These are phyloP conservation scores for Candida montana DNA, from an alignment of 805 yeast species.

Conservation along the genomic window DNA sequence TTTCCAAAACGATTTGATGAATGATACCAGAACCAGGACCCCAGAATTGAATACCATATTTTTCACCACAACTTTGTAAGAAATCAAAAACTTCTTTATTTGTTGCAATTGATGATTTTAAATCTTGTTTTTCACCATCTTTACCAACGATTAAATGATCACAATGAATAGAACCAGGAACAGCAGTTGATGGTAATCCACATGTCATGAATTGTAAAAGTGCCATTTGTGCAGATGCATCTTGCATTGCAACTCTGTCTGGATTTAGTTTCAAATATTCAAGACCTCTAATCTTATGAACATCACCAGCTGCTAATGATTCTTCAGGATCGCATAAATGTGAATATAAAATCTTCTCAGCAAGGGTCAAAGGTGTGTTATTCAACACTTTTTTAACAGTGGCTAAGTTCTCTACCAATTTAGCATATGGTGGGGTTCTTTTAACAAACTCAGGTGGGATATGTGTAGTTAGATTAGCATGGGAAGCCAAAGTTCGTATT, in stretches of 20 bases:
- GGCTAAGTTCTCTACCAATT: slow-evolving; percentile 58
- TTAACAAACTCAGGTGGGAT: slow-evolving; percentile 55
- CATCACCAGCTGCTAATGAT: slow-evolving; percentile 50
- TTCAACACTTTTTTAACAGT: slow-evolving; percentile 60
- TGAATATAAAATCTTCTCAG: slow-evolving; percentile 91
- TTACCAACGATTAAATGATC: slow-evolving; percentile 98
- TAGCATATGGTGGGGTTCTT: slow-evolving; percentile 85
- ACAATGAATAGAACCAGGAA: slow-evolving; percentile 96
- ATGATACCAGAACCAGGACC: slow-evolving; percentile 99
- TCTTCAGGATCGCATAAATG: slow-evolving; percentile 89
- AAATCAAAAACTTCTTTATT: slow-evolving; percentile 96
- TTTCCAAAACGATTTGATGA: slow-evolving; percentile 95
- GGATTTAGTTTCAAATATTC: slow-evolving; percentile 91
- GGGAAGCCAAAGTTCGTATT: slow-evolving; percentile 20
- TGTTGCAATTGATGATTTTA: slow-evolving; percentile 71
- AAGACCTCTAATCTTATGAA: slow-evolving; percentile 68
- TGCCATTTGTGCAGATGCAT: slow-evolving; percentile 99
- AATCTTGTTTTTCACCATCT: slow-evolving; percentile 83
- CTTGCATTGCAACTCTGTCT: slow-evolving; percentile 99
- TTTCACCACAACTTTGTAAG: slow-evolving; percentile 85
- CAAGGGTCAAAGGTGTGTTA: slow-evolving; percentile 78
- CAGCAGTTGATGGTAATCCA: slow-evolving; percentile 79
- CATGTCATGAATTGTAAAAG: slow-evolving; percentile 96
- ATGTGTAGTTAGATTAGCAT: slow-evolving; percentile 19
- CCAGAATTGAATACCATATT: slow-evolving; percentile 98